phyloP scores from a whole-genome alignment of 2,329 filamentous ascomycete species.

The Ascochyta clinopodiicola region DNA sequence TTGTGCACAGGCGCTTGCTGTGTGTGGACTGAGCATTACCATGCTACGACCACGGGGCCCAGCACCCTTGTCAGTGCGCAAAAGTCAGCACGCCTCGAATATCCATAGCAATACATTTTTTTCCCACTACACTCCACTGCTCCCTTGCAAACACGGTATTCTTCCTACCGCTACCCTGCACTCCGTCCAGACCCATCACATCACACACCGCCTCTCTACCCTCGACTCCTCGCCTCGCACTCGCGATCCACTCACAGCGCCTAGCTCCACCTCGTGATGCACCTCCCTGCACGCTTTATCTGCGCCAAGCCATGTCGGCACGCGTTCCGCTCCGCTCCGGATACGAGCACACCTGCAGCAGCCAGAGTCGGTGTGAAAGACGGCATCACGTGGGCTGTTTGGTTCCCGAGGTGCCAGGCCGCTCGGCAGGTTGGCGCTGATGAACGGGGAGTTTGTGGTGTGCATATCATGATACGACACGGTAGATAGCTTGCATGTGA shows the following conservation, averaged over 20 bases:
- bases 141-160: conserved; percentile 5
- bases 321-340: conserved; percentile 22
- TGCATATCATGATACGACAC: not conserved
- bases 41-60: conserved; percentile 11
- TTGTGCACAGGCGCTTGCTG: conserved; percentile 15
- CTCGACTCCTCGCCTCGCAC: conserved; percentile 11
- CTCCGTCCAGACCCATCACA: not conserved
- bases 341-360: not conserved
- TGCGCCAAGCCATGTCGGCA: conserved; percentile 20
- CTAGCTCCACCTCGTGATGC: conserved; percentile 8
- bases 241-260: conserved; percentile 8
- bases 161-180: not conserved
- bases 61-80: not conserved
- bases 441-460: not conserved
- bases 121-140: not conserved
- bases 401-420: not conserved
- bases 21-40: conserved; percentile 3
- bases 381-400: not conserved
- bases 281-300: conserved; percentile 9
- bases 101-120: conserved; percentile 18
- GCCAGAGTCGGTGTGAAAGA: conserved; percentile 9
- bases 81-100: conserved; percentile 6
- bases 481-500: too few relatives aligned
- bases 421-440: not conserved
- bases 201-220: conserved; percentile 12